A percentile compares a stretch with the other conserved stretches of the same genome.
Conservation (phyloP, 1,284 basidiomycete species). For the Stygiomarasmius scandens region DNA sequence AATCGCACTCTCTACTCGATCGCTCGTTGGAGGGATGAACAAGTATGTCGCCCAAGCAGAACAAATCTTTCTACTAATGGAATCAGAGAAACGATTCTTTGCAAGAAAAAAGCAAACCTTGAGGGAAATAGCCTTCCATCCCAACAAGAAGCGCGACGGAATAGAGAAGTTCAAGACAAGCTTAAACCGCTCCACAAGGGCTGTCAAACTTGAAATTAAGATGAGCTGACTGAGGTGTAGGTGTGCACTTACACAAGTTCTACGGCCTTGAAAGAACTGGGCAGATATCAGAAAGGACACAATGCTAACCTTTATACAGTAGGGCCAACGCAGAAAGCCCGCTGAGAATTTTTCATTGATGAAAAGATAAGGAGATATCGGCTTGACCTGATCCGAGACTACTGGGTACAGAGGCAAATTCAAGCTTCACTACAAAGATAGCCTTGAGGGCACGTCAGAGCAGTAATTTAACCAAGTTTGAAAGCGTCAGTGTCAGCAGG, state of each 20-base stretch:
- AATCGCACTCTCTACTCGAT: too few relatives aligned
- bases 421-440: too few relatives aligned
- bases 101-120: background rate
- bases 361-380: background rate
- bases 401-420: too few relatives aligned
- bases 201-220: too few relatives aligned
- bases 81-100: background rate
- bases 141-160: background rate
- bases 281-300: background rate
- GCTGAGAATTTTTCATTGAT: background rate
- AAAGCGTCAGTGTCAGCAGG: too few relatives aligned
- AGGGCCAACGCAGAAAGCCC: too few relatives aligned
- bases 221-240: background rate
- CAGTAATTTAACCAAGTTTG: too few relatives aligned
- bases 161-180: background rate
- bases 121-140: background rate
- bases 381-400: background rate
- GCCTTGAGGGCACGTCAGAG: too few relatives aligned
- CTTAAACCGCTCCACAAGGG: background rate
- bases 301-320: background rate
- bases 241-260: background rate
- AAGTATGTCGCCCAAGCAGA: background rate
- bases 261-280: background rate
- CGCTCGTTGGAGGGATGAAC: too few relatives aligned
- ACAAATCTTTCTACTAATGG: background rate